A percentile compares a stretch with the other conserved stretches of the same genome.
Evolutionary conservation across 495 filamentous ascomycete species (phyloP).

Genomic region (Aspergillus carlsbadensis): DNA sequence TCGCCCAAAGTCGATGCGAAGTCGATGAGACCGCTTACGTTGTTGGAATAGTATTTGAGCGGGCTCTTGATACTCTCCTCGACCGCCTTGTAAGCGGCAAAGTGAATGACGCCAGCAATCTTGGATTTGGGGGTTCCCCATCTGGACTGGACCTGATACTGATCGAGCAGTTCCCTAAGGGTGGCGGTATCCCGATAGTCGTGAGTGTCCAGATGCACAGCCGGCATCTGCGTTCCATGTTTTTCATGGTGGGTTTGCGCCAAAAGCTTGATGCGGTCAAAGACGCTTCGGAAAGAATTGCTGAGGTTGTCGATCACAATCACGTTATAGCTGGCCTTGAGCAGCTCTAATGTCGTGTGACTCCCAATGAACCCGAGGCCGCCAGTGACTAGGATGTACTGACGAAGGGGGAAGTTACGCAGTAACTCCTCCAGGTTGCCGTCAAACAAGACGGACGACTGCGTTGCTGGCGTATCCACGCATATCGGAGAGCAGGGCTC

Average conservation of each 20-base stretch:
- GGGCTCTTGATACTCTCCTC: slow-evolving; percentile 53
- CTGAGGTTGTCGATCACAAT: slow-evolving; percentile 64
- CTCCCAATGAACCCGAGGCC: slow-evolving; percentile 67
- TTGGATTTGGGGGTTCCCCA: slow-evolving; percentile 47
- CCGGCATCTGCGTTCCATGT: slow-evolving; percentile 45
- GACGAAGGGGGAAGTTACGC: slow-evolving; percentile 33
- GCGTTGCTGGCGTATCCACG: slow-evolving; percentile 42
- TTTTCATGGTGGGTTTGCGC: slow-evolving; percentile 48
- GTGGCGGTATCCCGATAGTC: slow-evolving; percentile 55
- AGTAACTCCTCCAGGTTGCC: slow-evolving; percentile 37
- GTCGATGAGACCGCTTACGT: slow-evolving; percentile 62
- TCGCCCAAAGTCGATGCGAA: slow-evolving; percentile 54
- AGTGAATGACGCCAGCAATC: slow-evolving; percentile 63
- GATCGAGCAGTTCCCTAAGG: slow-evolving; percentile 40
- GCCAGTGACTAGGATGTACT: slow-evolving; percentile 60
- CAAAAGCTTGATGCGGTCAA: slow-evolving; percentile 51
- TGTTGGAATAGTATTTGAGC: slow-evolving; percentile 64
- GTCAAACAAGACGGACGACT: slow-evolving; percentile 41
- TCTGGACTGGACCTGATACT: slow-evolving; percentile 32
- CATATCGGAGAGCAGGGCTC: slow-evolving; percentile 35
- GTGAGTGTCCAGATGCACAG: slow-evolving; percentile 53
- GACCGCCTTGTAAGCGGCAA: slow-evolving; percentile 61
- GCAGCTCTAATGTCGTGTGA: slow-evolving; percentile 61
- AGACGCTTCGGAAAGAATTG: slow-evolving; percentile 56
- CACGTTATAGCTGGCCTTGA: slow-evolving; percentile 62